Evolutionary conservation across 2,329 filamentous ascomycete genomes (phyloP).

Genomic region (Nannizzia gypsea): DNA sequence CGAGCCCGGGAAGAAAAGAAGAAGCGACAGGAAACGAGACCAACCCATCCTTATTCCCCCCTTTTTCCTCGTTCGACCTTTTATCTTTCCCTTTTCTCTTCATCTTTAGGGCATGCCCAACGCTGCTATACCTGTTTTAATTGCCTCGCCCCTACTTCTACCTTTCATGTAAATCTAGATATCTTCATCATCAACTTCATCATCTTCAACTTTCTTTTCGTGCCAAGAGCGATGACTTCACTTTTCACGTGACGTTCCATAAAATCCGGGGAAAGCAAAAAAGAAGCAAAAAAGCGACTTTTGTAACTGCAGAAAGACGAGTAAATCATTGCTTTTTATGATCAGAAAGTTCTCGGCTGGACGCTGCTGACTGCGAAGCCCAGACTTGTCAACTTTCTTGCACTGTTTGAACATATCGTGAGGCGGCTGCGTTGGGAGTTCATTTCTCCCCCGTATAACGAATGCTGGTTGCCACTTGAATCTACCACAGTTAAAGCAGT

Average conservation of each 20-base stretch:
- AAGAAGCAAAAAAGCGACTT: not conserved
- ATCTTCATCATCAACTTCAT: not conserved
- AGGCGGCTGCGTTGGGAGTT: not conserved
- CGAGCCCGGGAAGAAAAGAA: not conserved
- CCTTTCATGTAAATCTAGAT: slow-evolving; percentile 2
- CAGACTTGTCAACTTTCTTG: no score
- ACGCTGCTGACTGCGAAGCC: no score
- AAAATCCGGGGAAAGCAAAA: not conserved
- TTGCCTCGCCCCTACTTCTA: not conserved
- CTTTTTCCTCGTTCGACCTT: not conserved
- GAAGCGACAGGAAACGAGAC: not conserved
- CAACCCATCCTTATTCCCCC: not conserved
- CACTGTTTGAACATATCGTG: not conserved
- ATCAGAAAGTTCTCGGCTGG: no score
- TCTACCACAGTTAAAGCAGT: no score
- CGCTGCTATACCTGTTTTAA: not conserved
- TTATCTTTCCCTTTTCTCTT: not conserved
- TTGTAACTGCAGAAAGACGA: not conserved
- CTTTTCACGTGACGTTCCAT: not conserved
- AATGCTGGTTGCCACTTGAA: no score
- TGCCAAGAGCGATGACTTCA: slow-evolving; percentile 4
- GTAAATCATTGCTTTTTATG: not conserved
- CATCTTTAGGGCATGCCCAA: slow-evolving; percentile 5
- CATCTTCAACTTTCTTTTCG: not conserved
- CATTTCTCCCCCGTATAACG: no score